Conservation (phyloP, 805 yeast genomes). For the Metschnikowia noctiluminum region DNA sequence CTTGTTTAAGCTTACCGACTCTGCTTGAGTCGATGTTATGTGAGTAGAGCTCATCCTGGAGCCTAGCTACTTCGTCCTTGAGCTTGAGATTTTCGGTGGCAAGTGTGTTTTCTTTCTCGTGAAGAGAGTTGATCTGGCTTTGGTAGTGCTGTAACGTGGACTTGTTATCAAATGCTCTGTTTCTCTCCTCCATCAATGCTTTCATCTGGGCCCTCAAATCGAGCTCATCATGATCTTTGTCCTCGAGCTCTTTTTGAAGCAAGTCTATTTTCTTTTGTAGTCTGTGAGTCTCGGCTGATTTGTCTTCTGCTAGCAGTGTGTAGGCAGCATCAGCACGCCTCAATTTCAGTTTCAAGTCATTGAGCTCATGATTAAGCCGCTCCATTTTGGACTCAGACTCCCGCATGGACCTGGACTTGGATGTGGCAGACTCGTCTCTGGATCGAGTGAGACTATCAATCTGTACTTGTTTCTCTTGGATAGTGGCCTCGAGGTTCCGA, state of each 20-base stretch:
- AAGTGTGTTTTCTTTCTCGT: constrained; percentile 19
- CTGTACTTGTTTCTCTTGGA: neutral
- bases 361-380: constrained; percentile 7
- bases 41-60: constrained; percentile 23
- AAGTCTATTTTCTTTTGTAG: constrained; percentile 18
- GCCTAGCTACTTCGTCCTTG: constrained; percentile 26
- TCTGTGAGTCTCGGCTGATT: constrained; percentile 10
- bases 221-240: constrained; percentile 23
- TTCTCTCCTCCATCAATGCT: constrained; percentile 19
- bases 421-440: constrained; percentile 4
- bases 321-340: constrained; percentile 8
- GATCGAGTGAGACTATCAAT: constrained; percentile 6
- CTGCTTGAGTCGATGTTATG: constrained; percentile 16
- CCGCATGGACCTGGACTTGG: constrained; percentile 10
- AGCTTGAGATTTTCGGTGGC: constrained; percentile 20
- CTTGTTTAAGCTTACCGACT: constrained; percentile 13
- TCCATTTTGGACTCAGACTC: constrained; percentile 8
- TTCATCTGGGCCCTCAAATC: constrained; percentile 23
- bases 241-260: constrained; percentile 20
- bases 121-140: constrained; percentile 24
- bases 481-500: neutral
- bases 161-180: constrained; percentile 13
- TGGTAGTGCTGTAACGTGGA: constrained; percentile 19
- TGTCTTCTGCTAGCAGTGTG: constrained; percentile 7
- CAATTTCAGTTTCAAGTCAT: constrained; percentile 7